Conservation (phyloP, 768 basidiomycete species). For the Chiua virens region DNA sequence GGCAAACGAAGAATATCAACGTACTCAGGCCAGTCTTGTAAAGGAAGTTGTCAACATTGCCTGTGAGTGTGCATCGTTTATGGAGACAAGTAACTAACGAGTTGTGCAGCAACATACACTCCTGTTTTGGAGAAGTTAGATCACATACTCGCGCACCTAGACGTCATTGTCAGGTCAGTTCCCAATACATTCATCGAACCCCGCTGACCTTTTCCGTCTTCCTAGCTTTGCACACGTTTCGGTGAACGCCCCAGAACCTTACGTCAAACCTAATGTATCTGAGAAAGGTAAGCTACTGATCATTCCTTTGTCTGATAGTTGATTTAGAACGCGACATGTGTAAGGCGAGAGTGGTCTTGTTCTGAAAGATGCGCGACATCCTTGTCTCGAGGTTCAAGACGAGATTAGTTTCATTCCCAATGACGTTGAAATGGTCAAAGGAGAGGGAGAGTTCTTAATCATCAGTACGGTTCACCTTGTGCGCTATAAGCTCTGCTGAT, state of each 20-base stretch:
- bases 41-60: slow-evolving; percentile 94
- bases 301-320: not conserved
- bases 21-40: slow-evolving; percentile 78
- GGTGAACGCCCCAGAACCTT: slow-evolving; percentile 80
- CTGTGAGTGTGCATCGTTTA: slow-evolving; percentile 45
- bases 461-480: slow-evolving; percentile 60
- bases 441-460: slow-evolving; percentile 92
- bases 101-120: slow-evolving; percentile 78
- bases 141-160: slow-evolving; percentile 81
- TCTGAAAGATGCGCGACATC: slow-evolving; percentile 87
- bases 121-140: slow-evolving; percentile 86
- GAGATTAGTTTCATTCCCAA: slow-evolving; percentile 95
- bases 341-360: slow-evolving; percentile 81
- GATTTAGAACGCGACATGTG: not conserved
- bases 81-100: not conserved
- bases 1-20: slow-evolving; percentile 64
- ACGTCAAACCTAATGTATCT: slow-evolving; percentile 79
- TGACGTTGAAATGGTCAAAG: slow-evolving; percentile 92
- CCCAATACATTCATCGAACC: not conserved
- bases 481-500: not conserved
- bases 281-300: slow-evolving; percentile 59
- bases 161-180: slow-evolving; percentile 82
- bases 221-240: slow-evolving; percentile 89
- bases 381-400: slow-evolving; percentile 95
- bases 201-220: not conserved